phyloP scores from a whole-genome alignment of 2,329 filamentous ascomycete genomes.

The Neonectria ditissima region DNA sequence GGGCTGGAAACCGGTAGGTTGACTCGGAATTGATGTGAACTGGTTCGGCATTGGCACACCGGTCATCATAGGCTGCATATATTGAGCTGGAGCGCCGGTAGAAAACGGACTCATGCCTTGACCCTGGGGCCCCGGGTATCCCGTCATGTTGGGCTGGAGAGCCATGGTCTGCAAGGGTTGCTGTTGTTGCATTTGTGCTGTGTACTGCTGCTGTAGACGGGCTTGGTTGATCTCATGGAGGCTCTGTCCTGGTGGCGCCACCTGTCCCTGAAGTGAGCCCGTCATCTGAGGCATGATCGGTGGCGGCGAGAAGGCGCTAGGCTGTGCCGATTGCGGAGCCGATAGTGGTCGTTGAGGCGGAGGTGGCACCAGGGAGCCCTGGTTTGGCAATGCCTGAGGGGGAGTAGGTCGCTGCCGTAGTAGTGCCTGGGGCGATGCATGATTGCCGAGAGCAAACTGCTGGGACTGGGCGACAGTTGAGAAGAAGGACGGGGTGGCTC shows the following conservation, averaged over 20 bases:
- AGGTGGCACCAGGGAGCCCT: slow-evolving; percentile 77
- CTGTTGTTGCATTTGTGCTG: slow-evolving; percentile 59
- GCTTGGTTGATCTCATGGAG: slow-evolving; percentile 78
- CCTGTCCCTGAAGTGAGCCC: slow-evolving; percentile 70
- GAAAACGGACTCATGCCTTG: slow-evolving; percentile 55
- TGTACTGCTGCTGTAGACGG: slow-evolving; percentile 72
- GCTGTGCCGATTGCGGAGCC: slow-evolving; percentile 84
- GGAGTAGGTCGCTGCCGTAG: slow-evolving; percentile 77
- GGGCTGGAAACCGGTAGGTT: slow-evolving; percentile 72
- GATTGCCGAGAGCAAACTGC: slow-evolving; percentile 53
- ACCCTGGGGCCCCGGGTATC: slow-evolving; percentile 50
- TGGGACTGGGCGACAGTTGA: slow-evolving; percentile 58
- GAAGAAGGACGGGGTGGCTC: slow-evolving; percentile 71
- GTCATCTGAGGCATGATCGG: slow-evolving; percentile 88
- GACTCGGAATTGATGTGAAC: slow-evolving; percentile 65
- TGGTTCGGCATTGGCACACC: slow-evolving; percentile 55
- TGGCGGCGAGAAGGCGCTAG: slow-evolving; percentile 78
- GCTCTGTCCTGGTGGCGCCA: slow-evolving; percentile 81
- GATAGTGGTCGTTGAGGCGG: slow-evolving; percentile 84
- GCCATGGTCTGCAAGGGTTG: slow-evolving; percentile 54
- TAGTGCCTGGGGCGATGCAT: slow-evolving; percentile 44
- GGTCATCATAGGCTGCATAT: slow-evolving; percentile 64
- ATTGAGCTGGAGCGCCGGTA: slow-evolving; percentile 48
- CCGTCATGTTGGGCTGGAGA: slow-evolving; percentile 54
- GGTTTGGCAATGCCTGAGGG: slow-evolving; percentile 70